These are phyloP conservation scores for Alternaria dauci DNA, from an alignment of 2,329 filamentous ascomycete genomes.

Conservation along the genomic window DNA sequence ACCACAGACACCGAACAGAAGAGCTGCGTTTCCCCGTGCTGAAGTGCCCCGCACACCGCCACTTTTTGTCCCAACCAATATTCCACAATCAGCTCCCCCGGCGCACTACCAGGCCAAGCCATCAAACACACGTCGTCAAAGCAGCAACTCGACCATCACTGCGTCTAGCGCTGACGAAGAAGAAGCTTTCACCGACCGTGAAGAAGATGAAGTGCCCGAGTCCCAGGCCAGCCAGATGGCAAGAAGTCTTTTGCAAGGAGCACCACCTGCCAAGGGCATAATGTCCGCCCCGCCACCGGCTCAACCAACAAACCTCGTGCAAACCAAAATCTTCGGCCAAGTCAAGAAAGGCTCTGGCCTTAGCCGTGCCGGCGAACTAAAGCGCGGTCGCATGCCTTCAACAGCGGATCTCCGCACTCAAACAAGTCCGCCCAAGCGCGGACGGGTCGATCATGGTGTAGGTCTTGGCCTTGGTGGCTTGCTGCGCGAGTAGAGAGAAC, in stretches of 20 bases:
- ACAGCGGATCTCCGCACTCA: conserved; percentile 33
- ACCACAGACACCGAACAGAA: conserved; percentile 74
- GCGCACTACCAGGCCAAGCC: conserved; percentile 46
- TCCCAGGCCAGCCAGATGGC: conserved; percentile 82
- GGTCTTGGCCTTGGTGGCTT: conserved; percentile 64
- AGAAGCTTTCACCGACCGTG: conserved; percentile 66
- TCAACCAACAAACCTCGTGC: conserved; percentile 54
- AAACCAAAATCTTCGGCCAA: conserved; percentile 69
- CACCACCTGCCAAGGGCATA: conserved; percentile 52
- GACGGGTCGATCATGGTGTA: conserved; percentile 59
- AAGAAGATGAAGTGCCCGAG: conserved; percentile 72
- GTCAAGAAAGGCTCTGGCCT: conserved; percentile 63
- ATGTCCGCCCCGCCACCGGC: conserved; percentile 38
- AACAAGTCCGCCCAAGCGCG: conserved; percentile 59
- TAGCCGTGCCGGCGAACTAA: conserved; percentile 39
- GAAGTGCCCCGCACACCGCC: conserved; percentile 63
- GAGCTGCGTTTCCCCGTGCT: conserved; percentile 64
- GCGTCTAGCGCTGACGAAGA: conserved; percentile 52
- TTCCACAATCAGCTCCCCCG: conserved; percentile 54
- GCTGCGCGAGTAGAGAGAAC: conserved; percentile 39
- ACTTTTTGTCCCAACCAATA: conserved; percentile 39
- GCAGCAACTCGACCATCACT: conserved; percentile 68
- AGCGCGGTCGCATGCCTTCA: conserved; percentile 42
- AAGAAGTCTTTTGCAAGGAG: conserved; percentile 74
- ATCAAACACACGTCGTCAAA: conserved; percentile 63